Evolutionary conservation across 495 filamentous ascomycete genomes (phyloP).

Genomic region (Sphaerosporella brunnea): DNA sequence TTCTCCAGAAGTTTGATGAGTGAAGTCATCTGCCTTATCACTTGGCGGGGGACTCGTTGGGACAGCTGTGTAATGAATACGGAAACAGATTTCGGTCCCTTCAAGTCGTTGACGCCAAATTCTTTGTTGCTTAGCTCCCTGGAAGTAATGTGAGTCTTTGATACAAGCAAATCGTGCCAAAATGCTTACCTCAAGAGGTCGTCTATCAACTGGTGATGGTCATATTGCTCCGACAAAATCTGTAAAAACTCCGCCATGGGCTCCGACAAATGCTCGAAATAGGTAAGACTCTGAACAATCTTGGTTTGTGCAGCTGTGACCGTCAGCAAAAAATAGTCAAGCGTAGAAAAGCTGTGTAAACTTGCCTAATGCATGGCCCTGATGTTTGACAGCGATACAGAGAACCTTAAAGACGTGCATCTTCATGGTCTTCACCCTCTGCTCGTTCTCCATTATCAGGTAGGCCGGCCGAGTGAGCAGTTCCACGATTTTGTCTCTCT

Average conservation of each 20-base stretch:
- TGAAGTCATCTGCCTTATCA: slow-evolving; percentile 93
- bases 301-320: slow-evolving; percentile 82
- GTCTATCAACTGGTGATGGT: slow-evolving; percentile 88
- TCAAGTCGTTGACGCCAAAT: slow-evolving; percentile 89
- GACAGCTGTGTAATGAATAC: slow-evolving; percentile 87
- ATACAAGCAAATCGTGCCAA: slow-evolving; percentile 23
- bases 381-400: slow-evolving; percentile 93
- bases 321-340: neutral
- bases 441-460: slow-evolving; percentile 82
- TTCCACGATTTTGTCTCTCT: slow-evolving; percentile 83
- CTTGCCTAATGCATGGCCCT: slow-evolving; percentile 89
- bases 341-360: slow-evolving; percentile 11
- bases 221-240: slow-evolving; percentile 91
- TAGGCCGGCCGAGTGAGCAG: slow-evolving; percentile 90
- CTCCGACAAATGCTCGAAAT: slow-evolving; percentile 94
- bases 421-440: slow-evolving; percentile 76
- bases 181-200: slow-evolving; percentile 78
- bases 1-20: slow-evolving; percentile 86
- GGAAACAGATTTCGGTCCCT: slow-evolving; percentile 96
- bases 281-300: slow-evolving; percentile 90
- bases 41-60: slow-evolving; percentile 75
- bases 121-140: slow-evolving; percentile 93
- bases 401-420: slow-evolving; percentile 97
- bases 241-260: slow-evolving; percentile 98
- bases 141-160: slow-evolving; percentile 26